A percentile compares a stretch with the other conserved stretches of the same genome.
These are phyloP conservation scores for Akanthomyces dipterigenus DNA, from an alignment of 2,329 filamentous ascomycete genomes.

Conservation along the genomic window DNA sequence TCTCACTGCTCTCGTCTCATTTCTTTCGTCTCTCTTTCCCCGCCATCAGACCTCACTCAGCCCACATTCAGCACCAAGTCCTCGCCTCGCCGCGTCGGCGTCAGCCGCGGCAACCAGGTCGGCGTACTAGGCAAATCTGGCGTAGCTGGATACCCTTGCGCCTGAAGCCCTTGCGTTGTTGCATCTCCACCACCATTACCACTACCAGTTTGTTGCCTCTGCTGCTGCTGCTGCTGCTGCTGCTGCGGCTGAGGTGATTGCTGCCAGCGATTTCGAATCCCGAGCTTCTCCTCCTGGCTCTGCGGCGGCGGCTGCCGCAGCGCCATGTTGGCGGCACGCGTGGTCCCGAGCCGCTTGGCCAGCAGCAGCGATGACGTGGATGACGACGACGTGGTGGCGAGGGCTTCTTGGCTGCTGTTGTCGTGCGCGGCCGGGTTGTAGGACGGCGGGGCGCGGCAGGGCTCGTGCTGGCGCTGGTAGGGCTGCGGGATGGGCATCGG, in stretches of 20 bases:
- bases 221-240: conserved; percentile 9
- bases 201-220: not conserved
- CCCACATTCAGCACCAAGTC: conserved; percentile 56
- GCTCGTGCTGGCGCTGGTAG: not conserved
- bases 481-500: conserved; percentile 10
- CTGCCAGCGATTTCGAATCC: not conserved
- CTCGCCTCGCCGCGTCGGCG: conserved; percentile 59
- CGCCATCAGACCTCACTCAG: conserved; percentile 19
- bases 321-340: conserved; percentile 41
- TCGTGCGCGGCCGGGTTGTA: conserved; percentile 11
- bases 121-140: conserved; percentile 39
- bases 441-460: not conserved
- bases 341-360: conserved; percentile 44
- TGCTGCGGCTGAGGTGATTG: conserved; percentile 12
- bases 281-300: not conserved
- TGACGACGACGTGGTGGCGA: conserved; percentile 24
- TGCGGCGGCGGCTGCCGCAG: conserved; percentile 21
- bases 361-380: conserved; percentile 31
- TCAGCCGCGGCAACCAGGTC: conserved; percentile 58
- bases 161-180: no score
- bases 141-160: not conserved
- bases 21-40: not conserved
- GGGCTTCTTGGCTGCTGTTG: conserved; percentile 14
- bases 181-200: no score
- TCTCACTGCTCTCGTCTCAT: not conserved